Evolutionary conservation across 345 rosid species (phyloP), one percentile per base, ranked within the genome.

Genomic region (Raphanus raphanistrum): DNA sequence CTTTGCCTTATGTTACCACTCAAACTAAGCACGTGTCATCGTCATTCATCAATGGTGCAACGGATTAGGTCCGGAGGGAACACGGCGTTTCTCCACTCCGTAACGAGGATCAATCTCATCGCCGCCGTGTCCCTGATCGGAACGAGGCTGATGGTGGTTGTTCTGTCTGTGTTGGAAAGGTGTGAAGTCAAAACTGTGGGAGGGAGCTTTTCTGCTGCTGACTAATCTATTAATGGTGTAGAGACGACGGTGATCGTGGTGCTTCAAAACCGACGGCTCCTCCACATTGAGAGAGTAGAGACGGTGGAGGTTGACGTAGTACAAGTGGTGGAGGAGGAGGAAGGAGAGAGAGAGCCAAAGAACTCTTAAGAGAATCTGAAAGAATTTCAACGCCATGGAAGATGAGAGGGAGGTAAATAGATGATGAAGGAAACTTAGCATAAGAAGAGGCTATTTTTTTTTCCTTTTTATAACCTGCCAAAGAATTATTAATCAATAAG

Each of bases 21-120:
- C 27, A 32, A 48, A 66, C 9, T 4, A 17, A 58, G 43, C 33
- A 64, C 35, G 66, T 41, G 71, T 15, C 21, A 74, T 68, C 75
- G 13, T 25, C 33, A 26, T 4, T 10, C 64, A 76, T 93, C 88
- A 84, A 86, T 91, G 98, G 84, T 93, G 98, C 79, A 93, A 84
- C 13, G 98, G 97, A 83, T 93, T 93, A 0, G 98, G 95, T 45
- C 98, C 97, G 0, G 92, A 88, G 16, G 97, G 98, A 62, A 93
- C 98, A 13, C 86, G 93, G 29, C 97, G 95, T 84, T 93, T 93
- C 83, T 93, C 88, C 17, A 87, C 88, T 11, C 93, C 92, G 5
- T 93, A 93, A 50, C 89, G 93, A 1, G 89, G 93, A 82, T 93
- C 96, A 31, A 91, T 88, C 89, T 90, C 80, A 45, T 64, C 81